Evolutionary conservation across 2,329 filamentous ascomycete species (phyloP), one percentile per base, ranked within the genome.

Genomic region (Phyllosticta paracitricarpa): DNA sequence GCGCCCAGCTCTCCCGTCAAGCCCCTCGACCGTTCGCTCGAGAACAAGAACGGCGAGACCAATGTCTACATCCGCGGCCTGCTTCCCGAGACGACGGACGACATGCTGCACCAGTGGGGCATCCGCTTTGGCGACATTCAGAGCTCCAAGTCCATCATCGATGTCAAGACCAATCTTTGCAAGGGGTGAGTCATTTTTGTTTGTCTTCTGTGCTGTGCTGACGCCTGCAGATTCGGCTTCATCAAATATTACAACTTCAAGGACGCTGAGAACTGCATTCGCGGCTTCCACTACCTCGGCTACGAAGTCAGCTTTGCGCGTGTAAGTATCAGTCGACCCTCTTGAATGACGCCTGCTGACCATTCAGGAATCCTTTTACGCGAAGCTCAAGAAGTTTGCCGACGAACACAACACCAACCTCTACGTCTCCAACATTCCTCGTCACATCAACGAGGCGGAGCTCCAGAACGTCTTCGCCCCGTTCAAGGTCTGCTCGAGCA

Each of bases 41-140:
- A 96, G 76, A 97, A 97, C 70, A 89, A 91, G 63, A 94, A 89
- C 56, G 92, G 92, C 54, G 96, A 97, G 71, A 94, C 91, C 65
- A 99, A 99, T 70, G 93, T 99, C 66, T 99, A 99, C 79, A 97
- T 99, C 65, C 90, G 94, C 64, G 95, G 95, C 19, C 87, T 99
- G 64, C 89, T 96, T 65, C 93, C 94, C 0, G 93, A 95, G 68
- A 99, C 93, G 0, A 94, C 95, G 56, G 94, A 99, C 70, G 89
- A 95, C 57, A 87, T 95, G 71, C 80, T 99, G 19, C 83, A 89
- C 68, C 81, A 82, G 53, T 97, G 94, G 77, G 88, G 93, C 53
- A 81, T 84, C 67, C 89, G 93, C 57, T 99, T 97, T 71, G 95
- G 94, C 52, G 86, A 88, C 63, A 94, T 99, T 62, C 91, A 96